phyloP scores from a whole-genome alignment of 140 eudicot genomes.

The Anethum foeniculum region DNA sequence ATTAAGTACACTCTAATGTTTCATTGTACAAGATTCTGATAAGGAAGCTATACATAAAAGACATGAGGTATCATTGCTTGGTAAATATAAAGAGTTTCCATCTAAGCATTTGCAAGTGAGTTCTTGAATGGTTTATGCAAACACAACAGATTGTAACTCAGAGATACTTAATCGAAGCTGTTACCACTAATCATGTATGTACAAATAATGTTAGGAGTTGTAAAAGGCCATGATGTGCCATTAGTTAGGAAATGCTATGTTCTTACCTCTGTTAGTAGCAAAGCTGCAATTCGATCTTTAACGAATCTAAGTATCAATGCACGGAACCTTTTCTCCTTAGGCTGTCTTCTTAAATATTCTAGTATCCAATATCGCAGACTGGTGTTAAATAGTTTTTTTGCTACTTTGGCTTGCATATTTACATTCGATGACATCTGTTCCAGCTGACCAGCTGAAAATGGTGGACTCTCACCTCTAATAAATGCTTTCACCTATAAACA shows the following conservation, averaged over 20 bases:
- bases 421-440: slow-evolving; percentile 75
- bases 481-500: slow-evolving; percentile 76
- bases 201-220: neutral
- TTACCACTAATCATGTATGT: neutral
- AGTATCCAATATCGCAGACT: slow-evolving; percentile 85
- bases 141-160: neutral
- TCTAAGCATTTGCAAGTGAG: neutral
- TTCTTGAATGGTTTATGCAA: neutral
- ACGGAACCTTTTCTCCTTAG: slow-evolving; percentile 59
- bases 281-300: slow-evolving; percentile 73
- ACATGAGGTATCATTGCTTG: neutral
- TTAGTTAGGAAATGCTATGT: neutral
- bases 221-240: neutral
- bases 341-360: slow-evolving; percentile 83
- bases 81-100: neutral
- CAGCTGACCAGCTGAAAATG: slow-evolving; percentile 78
- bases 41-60: neutral
- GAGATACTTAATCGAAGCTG: neutral
- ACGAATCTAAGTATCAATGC: slow-evolving; percentile 76
- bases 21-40: neutral
- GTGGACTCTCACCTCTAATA: slow-evolving; percentile 73
- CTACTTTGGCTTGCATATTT: slow-evolving; percentile 56
- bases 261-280: slow-evolving; percentile 73
- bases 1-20: neutral
- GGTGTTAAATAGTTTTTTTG: slow-evolving; percentile 50